Percentiles rank a stretch among this genome's conserved stretches.
Conservation (phyloP, 305 asterid species). For the Withania somnifera region DNA sequence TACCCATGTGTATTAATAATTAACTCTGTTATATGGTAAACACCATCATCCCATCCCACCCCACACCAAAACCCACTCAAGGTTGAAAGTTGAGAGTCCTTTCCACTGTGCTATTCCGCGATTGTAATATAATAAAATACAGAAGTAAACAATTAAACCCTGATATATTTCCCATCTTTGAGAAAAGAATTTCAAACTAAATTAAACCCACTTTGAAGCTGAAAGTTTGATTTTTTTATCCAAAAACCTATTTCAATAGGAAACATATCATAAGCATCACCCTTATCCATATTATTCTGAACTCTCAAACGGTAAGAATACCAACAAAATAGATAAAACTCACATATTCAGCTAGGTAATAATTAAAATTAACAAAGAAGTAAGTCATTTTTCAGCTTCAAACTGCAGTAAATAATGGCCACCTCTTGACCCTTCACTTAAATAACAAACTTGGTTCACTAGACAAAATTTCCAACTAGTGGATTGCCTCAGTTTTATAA, state of each 20-base stretch:
- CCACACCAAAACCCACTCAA: neutral
- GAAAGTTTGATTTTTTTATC: neutral
- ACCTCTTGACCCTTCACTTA: neutral
- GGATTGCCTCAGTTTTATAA: neutral
- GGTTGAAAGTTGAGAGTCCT: neutral
- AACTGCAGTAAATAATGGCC: neutral
- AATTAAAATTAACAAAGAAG: neutral
- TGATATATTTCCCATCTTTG: neutral
- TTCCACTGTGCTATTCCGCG: neutral
- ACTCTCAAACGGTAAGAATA: neutral
- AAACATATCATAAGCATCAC: neutral
- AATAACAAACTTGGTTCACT: neutral
- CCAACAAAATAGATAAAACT: neutral
- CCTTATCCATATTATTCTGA: neutral
- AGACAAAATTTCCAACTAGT: neutral
- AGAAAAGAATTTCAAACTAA: neutral
- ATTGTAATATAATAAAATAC: neutral
- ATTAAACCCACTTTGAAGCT: neutral
- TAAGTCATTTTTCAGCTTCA: neutral
- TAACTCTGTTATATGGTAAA: neutral
- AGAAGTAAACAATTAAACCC: neutral
- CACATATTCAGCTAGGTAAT: neutral
- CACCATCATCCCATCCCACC: neutral
- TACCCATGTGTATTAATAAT: neutral
- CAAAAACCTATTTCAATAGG: neutral